Percentiles rank a stretch among this genome's conserved stretches.
Evolutionary conservation across 345 rosid genomes (phyloP).

Genomic region (Salix caprea): DNA sequence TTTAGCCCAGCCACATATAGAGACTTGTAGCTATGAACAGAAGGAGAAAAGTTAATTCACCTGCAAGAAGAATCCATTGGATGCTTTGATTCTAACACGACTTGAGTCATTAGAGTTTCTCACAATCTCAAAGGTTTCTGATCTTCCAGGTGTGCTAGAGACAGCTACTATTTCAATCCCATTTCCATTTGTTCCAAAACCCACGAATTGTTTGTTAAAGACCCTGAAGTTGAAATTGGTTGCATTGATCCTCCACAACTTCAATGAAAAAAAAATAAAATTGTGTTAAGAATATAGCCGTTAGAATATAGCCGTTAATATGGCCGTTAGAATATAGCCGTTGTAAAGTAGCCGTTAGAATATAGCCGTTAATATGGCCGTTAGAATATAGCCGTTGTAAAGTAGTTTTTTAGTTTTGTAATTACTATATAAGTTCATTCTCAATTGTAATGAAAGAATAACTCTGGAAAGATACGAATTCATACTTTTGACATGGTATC

Average conservation of each 20-base stretch:
- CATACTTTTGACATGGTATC: no score
- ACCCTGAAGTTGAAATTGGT: conserved; percentile 45
- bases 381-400: no score
- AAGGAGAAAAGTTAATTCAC: conserved; percentile 6
- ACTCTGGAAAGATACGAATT: no score
- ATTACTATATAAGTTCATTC: no score
- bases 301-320: no score
- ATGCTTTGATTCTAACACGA: conserved; percentile 48
- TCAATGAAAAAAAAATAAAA: not conserved
- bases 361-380: no score
- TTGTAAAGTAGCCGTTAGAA: no score
- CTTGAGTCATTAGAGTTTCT: conserved; percentile 23
- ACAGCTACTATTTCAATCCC: conserved; percentile 36
- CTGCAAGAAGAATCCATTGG: conserved; percentile 51
- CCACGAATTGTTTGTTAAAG: conserved; percentile 42
- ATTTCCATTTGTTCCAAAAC: conserved; percentile 28
- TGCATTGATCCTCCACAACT: conserved; percentile 61
- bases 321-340: no score
- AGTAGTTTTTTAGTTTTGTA: no score
- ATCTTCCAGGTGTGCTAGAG: conserved; percentile 16
- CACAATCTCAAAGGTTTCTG: conserved; percentile 47
- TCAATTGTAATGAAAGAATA: no score
- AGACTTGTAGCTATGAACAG: not conserved
- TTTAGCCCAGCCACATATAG: not conserved
- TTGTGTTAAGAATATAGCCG: no score